phyloP scores from a whole-genome alignment of 208 protist genomes.

The Acanthamoeba triangularis region DNA sequence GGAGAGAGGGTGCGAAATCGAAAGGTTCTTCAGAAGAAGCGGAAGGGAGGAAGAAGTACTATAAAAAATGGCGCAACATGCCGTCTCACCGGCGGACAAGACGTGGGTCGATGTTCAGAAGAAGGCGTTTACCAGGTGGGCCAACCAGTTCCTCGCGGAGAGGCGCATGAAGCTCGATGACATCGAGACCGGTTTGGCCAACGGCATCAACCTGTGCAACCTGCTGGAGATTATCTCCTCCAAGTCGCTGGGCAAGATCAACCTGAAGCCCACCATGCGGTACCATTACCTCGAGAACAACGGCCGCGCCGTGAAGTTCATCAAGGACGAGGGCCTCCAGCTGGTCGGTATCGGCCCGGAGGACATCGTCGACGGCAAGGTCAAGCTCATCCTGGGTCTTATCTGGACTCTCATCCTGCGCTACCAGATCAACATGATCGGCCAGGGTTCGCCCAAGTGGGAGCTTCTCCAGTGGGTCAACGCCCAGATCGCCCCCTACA shows the following conservation, averaged over 20 bases:
- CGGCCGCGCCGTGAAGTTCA: constrained; percentile 81
- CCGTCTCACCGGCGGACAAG: neutral
- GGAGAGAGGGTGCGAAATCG: too few relatives aligned
- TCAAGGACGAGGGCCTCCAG: constrained; percentile 86
- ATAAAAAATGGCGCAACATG: neutral
- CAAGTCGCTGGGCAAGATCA: constrained; percentile 78
- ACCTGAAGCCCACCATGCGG: constrained; percentile 69
- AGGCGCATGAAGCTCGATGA: constrained; percentile 60
- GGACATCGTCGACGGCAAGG: constrained; percentile 85
- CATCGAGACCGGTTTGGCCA: constrained; percentile 17
- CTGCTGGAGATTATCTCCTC: constrained; percentile 78
- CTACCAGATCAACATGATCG: constrained; percentile 82
- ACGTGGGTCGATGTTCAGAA: constrained; percentile 79
- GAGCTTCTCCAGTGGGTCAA: constrained; percentile 79
- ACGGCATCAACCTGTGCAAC: constrained; percentile 61
- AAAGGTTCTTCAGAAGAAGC: too few relatives aligned
- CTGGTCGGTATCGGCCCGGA: constrained; percentile 87
- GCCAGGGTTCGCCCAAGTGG: constrained; percentile 80
- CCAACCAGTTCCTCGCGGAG: constrained; percentile 76
- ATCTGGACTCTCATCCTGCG: constrained; percentile 88
- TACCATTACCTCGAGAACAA: constrained; percentile 82
- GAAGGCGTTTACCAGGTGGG: constrained; percentile 76
- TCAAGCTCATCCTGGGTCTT: constrained; percentile 88
- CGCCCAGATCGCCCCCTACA: constrained; percentile 71
- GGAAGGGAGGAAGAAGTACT: too few relatives aligned